Conservation (phyloP, 805 yeast species). For the Candida pini region DNA sequence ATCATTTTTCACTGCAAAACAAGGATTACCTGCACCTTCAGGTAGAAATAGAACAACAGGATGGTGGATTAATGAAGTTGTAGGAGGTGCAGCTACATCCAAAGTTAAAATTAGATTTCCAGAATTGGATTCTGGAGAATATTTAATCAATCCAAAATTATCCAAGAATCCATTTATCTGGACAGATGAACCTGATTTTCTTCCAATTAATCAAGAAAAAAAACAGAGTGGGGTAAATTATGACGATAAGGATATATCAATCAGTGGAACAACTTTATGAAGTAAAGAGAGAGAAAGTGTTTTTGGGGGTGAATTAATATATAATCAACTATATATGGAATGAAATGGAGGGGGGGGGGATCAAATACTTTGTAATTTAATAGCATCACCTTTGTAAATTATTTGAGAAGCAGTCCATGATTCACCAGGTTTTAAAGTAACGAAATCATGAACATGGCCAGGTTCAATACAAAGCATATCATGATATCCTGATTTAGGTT, state of each 20-base stretch:
- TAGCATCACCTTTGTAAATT: slow-evolving; percentile 51
- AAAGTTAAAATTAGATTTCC: slow-evolving; percentile 62
- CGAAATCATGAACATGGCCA: slow-evolving; percentile 74
- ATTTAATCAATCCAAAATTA: slow-evolving; percentile 59
- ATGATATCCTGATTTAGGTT: slow-evolving; percentile 77
- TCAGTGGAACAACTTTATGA: too few species aligned
- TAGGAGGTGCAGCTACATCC: slow-evolving; percentile 16
- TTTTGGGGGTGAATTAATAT: too few species aligned
- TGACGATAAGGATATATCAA: too few species aligned
- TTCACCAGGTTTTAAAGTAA: slow-evolving; percentile 60
- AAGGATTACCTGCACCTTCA: slow-evolving; percentile 80
- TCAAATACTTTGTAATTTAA: slow-evolving; percentile 51
- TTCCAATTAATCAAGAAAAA: slow-evolving; percentile 20
- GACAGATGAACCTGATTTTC: slow-evolving; percentile 48
- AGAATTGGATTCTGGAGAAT: slow-evolving; percentile 37
- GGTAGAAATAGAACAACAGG: slow-evolving; percentile 54
- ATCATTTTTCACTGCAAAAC: slow-evolving; percentile 18
- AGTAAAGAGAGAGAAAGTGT: too few species aligned
- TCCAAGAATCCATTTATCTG: slow-evolving; percentile 69
- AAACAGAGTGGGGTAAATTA: not conserved
- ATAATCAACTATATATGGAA: too few species aligned
- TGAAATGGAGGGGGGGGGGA: too few species aligned
- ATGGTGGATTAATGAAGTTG: slow-evolving; percentile 91
- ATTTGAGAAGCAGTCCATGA: slow-evolving; percentile 72
- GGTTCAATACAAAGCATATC: slow-evolving; percentile 95